These are phyloP conservation scores for Teunomyces panamensis DNA, from an alignment of 805 yeast genomes.

Conservation along the genomic window DNA sequence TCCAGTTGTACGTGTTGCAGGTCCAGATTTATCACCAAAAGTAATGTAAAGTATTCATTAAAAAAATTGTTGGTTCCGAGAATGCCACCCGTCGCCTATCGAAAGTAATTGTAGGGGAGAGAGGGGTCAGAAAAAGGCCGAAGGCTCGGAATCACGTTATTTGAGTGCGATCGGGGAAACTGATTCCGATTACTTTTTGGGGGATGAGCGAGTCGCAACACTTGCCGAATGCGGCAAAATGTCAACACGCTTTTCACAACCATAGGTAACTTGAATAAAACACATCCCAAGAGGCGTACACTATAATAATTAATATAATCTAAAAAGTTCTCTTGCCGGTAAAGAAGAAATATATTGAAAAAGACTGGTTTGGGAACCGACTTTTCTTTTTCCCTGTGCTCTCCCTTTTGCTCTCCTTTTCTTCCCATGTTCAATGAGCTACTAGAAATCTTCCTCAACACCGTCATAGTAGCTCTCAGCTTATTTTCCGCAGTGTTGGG, in stretches of 20 bases:
- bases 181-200: neutral
- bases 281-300: neutral
- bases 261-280: neutral
- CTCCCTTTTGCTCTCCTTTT: neutral
- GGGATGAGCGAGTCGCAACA: neutral
- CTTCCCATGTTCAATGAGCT: neutral
- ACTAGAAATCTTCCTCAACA: conserved; percentile 2
- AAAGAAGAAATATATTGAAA: neutral
- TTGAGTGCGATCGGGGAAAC: neutral
- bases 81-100: no score
- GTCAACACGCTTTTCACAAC: conserved; percentile 1
- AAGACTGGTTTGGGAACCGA: neutral
- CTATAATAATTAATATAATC: neutral
- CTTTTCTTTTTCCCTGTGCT: neutral
- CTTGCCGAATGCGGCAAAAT: conserved; percentile 1
- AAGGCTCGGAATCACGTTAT: neutral
- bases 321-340: neutral
- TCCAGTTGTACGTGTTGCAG: no score
- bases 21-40: no score
- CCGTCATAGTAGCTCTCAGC: neutral
- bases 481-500: neutral
- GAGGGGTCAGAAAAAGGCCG: no score
- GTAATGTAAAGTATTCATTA: no score
- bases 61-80: no score
- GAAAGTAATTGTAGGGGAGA: no score